Base-by-base conservation (phyloP, 257 asterid genomes). In the Fraxinus anomala region DNA sequence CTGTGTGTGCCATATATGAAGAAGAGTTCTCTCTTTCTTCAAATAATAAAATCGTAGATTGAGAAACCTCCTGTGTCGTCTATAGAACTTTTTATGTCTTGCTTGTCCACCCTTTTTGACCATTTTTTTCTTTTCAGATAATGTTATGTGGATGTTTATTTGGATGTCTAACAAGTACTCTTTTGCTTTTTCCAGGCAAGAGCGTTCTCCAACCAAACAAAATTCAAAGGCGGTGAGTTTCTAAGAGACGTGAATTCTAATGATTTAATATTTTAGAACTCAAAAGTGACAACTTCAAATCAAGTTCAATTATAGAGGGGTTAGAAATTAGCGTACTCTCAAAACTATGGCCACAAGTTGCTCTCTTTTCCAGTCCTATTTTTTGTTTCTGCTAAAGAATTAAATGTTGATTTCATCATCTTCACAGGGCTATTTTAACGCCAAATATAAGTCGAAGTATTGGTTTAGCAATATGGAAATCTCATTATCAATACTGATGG, bases 201-300 rank as follows among this genome's bases (percentile, higher is more conserved):
- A 85, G 61, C 87, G 65, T 95, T 95, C 87, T 86, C 77, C 1
- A 93, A 90, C 88, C 98, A 95, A 83, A 89, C 97, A 77, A 93
- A 93, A 71, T 95, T 93, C 82, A 87, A 84, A 86, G 99, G 99
- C 85, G 97, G 99, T 93, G 82, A 82, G 93, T 81, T 77, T 77
- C 76, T 40, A 16, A 63, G 54, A 16, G n/a, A 74, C 0, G 1
- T 56, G 21, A 11, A 73, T 56, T 51, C 36, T 63, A 10, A 23
- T 9, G 31, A 24, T 23, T 26, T 63, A 0, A 63, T 63, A 63
- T 26, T 56, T 56, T 23, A 63, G 33, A 63, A 63, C 6, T 24
- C 4, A 40, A 0, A 37, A 40, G 16, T 40, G 69, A 63, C 69
- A 63, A 23, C 69, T 63, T 24, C 34, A 3, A 63, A 24, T 17